These are phyloP conservation scores for Pilasporangium apinafurcum DNA, from an alignment of 352 stramenopile species.

Conservation along the genomic window DNA sequence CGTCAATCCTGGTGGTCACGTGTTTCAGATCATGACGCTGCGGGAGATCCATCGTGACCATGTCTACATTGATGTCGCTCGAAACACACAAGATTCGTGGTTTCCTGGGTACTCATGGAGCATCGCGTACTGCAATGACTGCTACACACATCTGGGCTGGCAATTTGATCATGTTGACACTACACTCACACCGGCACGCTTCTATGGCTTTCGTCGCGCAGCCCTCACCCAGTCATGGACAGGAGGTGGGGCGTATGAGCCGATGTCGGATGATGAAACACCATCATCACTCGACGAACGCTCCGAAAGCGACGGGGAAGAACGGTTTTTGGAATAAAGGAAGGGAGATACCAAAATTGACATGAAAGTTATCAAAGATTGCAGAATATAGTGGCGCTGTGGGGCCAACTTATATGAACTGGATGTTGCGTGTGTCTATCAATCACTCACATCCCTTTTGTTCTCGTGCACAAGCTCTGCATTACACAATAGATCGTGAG, in stretches of 20 bases:
- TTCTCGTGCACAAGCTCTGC: no score
- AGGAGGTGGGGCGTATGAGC: neutral
- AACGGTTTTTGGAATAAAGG: no score
- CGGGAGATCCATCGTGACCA: constrained; percentile 32
- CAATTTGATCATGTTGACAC: constrained; percentile 49
- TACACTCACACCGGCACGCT: constrained; percentile 19
- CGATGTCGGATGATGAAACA: neutral
- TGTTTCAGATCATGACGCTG: constrained; percentile 80
- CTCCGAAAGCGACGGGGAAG: neutral
- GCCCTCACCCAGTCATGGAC: constrained; percentile 32
- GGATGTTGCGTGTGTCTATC: no score
- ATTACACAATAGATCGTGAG: no score
- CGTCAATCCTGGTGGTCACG: constrained; percentile 70
- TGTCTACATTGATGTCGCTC: constrained; percentile 35
- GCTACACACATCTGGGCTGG: constrained; percentile 72
- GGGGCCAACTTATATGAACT: no score
- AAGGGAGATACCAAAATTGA: no score
- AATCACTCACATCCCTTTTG: no score
- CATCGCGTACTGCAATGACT: constrained; percentile 64
- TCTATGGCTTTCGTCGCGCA: constrained; percentile 66
- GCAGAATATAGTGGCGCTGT: no score
- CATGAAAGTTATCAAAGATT: no score
- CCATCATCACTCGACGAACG: constrained; percentile 1
- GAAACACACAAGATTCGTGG: constrained; percentile 66
- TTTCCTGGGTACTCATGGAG: constrained; percentile 80